Base-by-base conservation (phyloP, 2,329 filamentous ascomycete species). In the Fusarium sororula region DNA sequence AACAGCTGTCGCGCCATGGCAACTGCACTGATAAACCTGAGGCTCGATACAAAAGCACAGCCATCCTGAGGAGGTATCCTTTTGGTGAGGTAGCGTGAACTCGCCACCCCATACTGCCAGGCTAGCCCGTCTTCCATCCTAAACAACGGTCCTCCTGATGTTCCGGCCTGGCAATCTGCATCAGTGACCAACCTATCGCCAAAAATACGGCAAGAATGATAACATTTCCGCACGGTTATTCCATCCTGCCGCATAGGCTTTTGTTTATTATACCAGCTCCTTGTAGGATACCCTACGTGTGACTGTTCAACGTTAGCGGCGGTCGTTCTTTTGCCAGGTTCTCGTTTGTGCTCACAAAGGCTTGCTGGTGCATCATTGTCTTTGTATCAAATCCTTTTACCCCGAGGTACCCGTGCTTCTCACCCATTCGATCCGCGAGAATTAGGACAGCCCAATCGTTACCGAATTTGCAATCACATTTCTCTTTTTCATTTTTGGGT, bases 101-200 rank as follows among this genome's bases (percentile, higher is more conserved):
- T 73, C 13, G 38, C 13, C 7, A 62, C 30, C 1, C 47, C 70
- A 20, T 74, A 71, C 4, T 53, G 35, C 48, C 63, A 74, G 22
- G 42, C 45, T 1, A 24, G 6, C 6, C 56, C 70, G 2, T 57
- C 28, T 5, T 63, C 48, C 20, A 67, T 30, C 0, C 10, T 22
- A 8, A 47, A 73, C 10, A 73, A n/a, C 5, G 70, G 70, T 1
- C 70, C 62, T n/a, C 70, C 70, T 26, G 70, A 73, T 22, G 66
- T 32, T 2, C 70, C 70, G 1, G 2, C 2, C 9, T 28, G 17
- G 2, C 30, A 41, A 37, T 71, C 70, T 14, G 57, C 50, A 15
- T 73, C 57, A 26, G 61, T 72, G 7, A 37, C 8, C 5, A 63
- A 6, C 35, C 24, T 20, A 2, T 37, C 39, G 12, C 38, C 26